Percentiles rank a stretch among this genome's conserved stretches.
phyloP scores from a whole-genome alignment of 2,329 filamentous ascomycete species.

The Diaporthe nobilis region DNA sequence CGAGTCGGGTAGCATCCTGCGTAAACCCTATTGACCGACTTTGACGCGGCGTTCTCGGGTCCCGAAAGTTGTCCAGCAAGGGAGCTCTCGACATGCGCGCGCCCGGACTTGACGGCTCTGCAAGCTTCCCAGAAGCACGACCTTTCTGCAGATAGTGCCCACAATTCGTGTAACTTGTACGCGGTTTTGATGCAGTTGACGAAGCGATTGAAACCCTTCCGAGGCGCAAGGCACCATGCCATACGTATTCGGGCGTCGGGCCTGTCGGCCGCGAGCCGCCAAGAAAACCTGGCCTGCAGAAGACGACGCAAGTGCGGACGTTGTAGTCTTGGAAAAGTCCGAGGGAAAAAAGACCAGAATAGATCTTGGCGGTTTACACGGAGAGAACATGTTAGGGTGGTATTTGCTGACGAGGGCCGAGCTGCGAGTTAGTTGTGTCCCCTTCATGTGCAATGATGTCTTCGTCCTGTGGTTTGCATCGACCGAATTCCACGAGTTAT shows the following conservation, averaged over 20 bases:
- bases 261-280: neutral
- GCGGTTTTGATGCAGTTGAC: neutral
- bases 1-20: neutral
- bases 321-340: neutral
- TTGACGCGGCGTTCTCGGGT: neutral
- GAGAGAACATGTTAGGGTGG: neutral
- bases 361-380: neutral
- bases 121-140: too few relatives aligned
- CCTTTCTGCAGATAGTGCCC: neutral
- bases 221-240: too few relatives aligned
- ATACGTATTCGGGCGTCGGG: neutral
- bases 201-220: neutral
- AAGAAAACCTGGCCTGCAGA: neutral
- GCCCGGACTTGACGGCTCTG: neutral
- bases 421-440: neutral
- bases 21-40: neutral
- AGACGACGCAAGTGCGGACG: neutral
- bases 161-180: neutral
- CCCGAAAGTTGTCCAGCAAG: neutral
- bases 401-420: neutral
- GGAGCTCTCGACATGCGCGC: neutral
- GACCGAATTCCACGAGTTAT: too few relatives aligned
- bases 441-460: neutral
- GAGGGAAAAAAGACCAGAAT: neutral
- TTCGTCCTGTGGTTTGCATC: neutral